Base-by-base conservation (phyloP, 345 rosid genomes). In the Pseudoturritis turrita region DNA sequence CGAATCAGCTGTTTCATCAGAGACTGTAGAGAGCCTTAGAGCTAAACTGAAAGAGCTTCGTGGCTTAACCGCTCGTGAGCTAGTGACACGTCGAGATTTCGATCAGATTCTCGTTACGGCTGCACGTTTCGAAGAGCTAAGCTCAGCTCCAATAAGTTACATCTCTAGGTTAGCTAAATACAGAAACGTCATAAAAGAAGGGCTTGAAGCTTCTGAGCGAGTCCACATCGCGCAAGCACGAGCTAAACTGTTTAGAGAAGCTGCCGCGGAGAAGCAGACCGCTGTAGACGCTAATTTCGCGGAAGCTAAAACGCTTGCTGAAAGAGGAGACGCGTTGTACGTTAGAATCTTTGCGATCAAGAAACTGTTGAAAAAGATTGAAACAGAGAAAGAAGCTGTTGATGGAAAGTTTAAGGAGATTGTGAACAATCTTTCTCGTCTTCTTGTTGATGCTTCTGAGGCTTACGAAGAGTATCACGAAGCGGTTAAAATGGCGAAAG, bases 161-260 rank as follows among this genome's bases (percentile, higher is more conserved):
- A 75, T 75, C 4, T 68, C 78, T 17, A 51, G 35, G 74, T 52
- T 75, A 52, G 69, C 74, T 33, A 75, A 44, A 52, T 75, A 75
- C 49, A 53, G 68, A 52, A 68, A 33, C 13, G 74, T 75, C 36
- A 75, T 75, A 3, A 59, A 43, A 40, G 78, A 68, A 60, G 78
- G 78, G 14, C 72, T 75, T 49, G 69, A 75, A 33, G 74, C 78
- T 40, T 75, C 78, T 51, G 58, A 75, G 49, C 2, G 78, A 43
- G 78, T 75, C 37, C 47, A 75, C 33, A 52, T 50, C 10, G 63
- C 69, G 0, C 60, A 75, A 31, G 47, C 21, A 43, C 31, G 49
- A 17, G 78, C 78, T 3, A 19, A 15, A 15, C 13, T 75, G 68
- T 62, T 51, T 3, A 68, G 68, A 61, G 63, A 75, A 54, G 35